Evolutionary conservation across 305 asterid species (phyloP).

Genomic region (Fraxinus baroniana): DNA sequence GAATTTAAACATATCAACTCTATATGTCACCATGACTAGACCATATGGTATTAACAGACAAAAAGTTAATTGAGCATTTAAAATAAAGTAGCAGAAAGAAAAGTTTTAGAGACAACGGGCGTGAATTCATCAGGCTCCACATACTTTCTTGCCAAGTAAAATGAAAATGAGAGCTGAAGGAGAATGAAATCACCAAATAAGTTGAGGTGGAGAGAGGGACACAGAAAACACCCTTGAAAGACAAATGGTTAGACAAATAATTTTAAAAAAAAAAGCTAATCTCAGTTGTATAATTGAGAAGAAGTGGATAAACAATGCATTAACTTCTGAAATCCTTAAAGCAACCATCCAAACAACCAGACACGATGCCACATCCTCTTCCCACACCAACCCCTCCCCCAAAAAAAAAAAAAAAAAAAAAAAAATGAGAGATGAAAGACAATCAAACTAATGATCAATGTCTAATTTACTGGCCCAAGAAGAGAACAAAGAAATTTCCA

Average conservation of each 20-base stretch:
- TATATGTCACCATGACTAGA: slow-evolving; percentile 13
- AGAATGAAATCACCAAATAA: neutral
- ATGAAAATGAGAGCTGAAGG: neutral
- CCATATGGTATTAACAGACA: slow-evolving; percentile 5
- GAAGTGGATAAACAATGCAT: neutral
- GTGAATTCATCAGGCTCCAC: neutral
- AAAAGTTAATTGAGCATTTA: slow-evolving; percentile 1
- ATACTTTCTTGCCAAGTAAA: neutral
- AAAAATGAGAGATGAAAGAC: neutral
- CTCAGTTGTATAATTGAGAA: neutral
- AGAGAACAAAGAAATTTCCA: neutral
- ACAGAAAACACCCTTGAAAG: neutral
- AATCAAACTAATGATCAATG: neutral
- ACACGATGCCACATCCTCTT: neutral
- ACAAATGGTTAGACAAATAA: neutral
- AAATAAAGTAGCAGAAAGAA: neutral
- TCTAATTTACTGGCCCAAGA: neutral
- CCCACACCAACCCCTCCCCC: neutral
- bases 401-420: neutral
- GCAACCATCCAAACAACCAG: neutral
- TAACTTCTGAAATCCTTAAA: neutral
- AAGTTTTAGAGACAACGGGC: slow-evolving; percentile 2
- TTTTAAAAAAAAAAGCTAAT: neutral
- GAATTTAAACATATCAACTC: slow-evolving; percentile 21
- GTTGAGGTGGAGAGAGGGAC: neutral